These are phyloP conservation scores for Picocystis salinarum DNA, from an alignment of 139 green algal genomes.

Conservation along the genomic window DNA sequence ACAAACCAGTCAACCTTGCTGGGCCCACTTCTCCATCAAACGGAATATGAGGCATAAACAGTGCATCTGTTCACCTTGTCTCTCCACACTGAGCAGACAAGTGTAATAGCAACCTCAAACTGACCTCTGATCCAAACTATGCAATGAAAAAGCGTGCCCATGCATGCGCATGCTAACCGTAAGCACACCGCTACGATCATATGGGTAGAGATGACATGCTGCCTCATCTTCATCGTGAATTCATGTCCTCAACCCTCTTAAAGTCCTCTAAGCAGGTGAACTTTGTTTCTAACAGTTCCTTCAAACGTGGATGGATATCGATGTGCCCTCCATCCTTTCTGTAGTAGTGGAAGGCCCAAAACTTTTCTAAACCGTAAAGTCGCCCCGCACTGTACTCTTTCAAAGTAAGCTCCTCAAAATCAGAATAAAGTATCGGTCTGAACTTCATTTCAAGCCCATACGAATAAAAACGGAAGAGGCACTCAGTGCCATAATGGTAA, in stretches of 20 bases:
- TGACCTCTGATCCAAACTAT: no score
- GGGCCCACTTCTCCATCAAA: no score
- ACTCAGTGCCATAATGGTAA: constrained; percentile 91
- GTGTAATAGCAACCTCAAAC: no score
- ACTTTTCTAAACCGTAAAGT: constrained; percentile 94
- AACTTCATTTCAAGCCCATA: constrained; percentile 82
- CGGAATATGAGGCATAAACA: no score
- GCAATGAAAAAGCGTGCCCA: no score
- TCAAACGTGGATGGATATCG: not conserved
- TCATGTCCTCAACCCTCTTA: constrained; percentile 16
- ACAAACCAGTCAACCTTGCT: no score
- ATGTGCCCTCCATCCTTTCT: constrained; percentile 15
- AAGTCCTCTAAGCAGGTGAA: constrained; percentile 42
- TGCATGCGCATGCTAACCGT: no score
- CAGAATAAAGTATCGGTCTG: constrained; percentile 39
- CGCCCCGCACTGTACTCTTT: constrained; percentile 51
- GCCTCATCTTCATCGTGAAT: no score
- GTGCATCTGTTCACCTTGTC: no score
- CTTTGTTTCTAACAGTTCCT: constrained; percentile 15
- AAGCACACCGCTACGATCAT: no score
- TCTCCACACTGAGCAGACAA: no score
- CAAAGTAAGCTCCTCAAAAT: constrained; percentile 67
- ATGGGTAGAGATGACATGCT: no score
- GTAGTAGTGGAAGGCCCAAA: constrained; percentile 81
- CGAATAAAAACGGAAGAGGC: constrained; percentile 83